Evolutionary conservation across 2,329 filamentous ascomycete genomes (phyloP), one percentile per base, ranked within the genome.

Genomic region (Botrytis squamosa): DNA sequence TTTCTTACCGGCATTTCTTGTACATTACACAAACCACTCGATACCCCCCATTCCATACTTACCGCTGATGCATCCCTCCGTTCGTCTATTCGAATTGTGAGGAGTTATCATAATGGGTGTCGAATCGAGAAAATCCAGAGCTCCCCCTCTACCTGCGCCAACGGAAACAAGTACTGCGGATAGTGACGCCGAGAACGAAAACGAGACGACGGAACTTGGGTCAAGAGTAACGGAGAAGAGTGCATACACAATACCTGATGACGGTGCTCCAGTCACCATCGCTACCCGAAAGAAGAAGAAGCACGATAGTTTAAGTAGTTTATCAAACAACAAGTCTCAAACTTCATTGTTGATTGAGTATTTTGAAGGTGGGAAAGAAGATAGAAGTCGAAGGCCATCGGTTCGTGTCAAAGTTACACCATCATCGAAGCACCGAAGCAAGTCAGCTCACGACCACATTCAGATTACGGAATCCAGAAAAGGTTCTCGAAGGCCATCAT

Each of bases 241-340:
- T 84, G 90, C 91, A 71, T 95, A 93, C 83, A 94, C 92, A 55
- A 88, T 96, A 70, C 93, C 93, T 74, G 92, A 94, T 80, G 93
- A 96, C 89, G 93, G 93, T 81, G 95, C 93, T 71, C 94, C 95
- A 60, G 91, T 99, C 80, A 98, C 94, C 75, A 97, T 99, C 82
- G 91, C 92, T 81, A 97, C 95, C 63, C 89, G 88, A 75, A 87
- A 88, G 79, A 91, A 89, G 82, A 89, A 87, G 81, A 36, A 68
- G 38, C 84, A 86, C 76, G 82, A 84, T 75, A 83, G 81, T 57
- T 80, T 82, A 75, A 87, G 84, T 77, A 82, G 76, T 85, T 86
- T 88, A 74, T 83, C 86, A 83, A 81, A 83, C 85, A 80, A 81
- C 83, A 80, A 88, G 77, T 92, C 90, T 74, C 91, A 93, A 82